phyloP scores from a whole-genome alignment of 495 filamentous ascomycete species.

The Neohortaea acidophila region DNA sequence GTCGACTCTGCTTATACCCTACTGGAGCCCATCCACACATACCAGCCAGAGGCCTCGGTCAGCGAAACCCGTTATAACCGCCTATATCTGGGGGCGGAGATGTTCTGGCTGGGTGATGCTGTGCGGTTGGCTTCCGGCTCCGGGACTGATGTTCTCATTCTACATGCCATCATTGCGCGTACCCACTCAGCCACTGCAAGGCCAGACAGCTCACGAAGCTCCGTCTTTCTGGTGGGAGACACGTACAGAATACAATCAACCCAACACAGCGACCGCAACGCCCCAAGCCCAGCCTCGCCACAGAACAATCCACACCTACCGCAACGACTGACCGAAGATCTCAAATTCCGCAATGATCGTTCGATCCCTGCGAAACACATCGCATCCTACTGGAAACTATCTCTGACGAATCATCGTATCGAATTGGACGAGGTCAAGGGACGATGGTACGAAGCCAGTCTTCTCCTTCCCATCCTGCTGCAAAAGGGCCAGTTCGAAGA shows the following conservation, averaged over 20 bases:
- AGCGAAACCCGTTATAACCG: slow-evolving; percentile 36
- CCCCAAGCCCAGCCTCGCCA: slow-evolving; percentile 14
- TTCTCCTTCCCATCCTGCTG: slow-evolving; percentile 35
- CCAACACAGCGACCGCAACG: slow-evolving; percentile 14
- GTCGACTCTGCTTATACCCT: slow-evolving; percentile 42
- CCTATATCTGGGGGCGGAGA: slow-evolving; percentile 48
- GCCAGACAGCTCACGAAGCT: slow-evolving; percentile 9
- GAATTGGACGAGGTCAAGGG: slow-evolving; percentile 42
- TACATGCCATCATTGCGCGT: slow-evolving; percentile 30
- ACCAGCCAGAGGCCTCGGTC: slow-evolving; percentile 23
- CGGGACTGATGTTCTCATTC: slow-evolving; percentile 38
- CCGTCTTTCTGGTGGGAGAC: slow-evolving; percentile 31
- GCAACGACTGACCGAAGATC: slow-evolving; percentile 31
- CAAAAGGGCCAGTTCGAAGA: slow-evolving; percentile 27
- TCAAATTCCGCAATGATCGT: slow-evolving; percentile 32
- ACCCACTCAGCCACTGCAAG: no score
- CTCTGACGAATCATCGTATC: slow-evolving; percentile 22
- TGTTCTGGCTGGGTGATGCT: slow-evolving; percentile 45
- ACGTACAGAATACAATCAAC: slow-evolving; percentile 32
- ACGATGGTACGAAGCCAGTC: slow-evolving; percentile 45
- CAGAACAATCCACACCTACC: slow-evolving; percentile 29
- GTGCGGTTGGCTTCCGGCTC: slow-evolving; percentile 32
- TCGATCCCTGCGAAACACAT: slow-evolving; percentile 26
- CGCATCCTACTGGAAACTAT: slow-evolving; percentile 33
- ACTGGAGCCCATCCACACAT: slow-evolving; percentile 32